Evolutionary conservation across 2,329 filamentous ascomycete species (phyloP), one percentile per base, ranked within the genome.

Genomic region (Pyrenophora seminiperda): DNA sequence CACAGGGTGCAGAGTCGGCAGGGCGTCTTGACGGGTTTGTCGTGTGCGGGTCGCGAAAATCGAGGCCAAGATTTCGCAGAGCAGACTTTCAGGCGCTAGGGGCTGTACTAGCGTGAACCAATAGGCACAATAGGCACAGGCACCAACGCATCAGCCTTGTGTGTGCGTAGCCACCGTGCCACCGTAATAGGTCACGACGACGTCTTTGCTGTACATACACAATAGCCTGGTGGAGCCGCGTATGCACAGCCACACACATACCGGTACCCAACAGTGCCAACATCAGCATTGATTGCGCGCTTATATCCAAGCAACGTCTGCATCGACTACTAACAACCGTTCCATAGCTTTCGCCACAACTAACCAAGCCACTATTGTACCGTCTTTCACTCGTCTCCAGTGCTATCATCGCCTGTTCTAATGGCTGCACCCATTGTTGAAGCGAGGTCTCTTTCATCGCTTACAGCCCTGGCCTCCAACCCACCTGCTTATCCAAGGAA

Each of bases 401-500:
- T 55, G 33, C 47, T 42, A 18, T 41, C 32, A 17, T 55, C 51
- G 47, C 37, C 51, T 52, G 51, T 50, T 60, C 48, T 48, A 50
- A 71, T 71, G 66, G 64, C 68, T 40, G 53, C 63, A 36, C 61
- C 61, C 13, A 63, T 70, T 47, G 80, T 94, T 63, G 89, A 96
- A 79, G 94, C 93, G 61, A 86, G 83, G 63, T 97, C 93, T 37
- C 79, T 97, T 36, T 88, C 89, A 44, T 81, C 85, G 44, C 81
- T 99, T 58, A 94, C 90, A 58, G 78, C 83, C 33, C 83, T 97
- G 56, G 93, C 94, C 56, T 83, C 88, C 42, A 91, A 96, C 65
- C 94, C 93, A 33, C 93, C 94, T 38, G 83, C 86, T 63, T 94
- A 96, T 71, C 90, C 91, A 41, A 83, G 88, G 65, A 90, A 90